Evolutionary conservation across 192 early-diverging fungal genomes (phyloP).

Genomic region (Entomortierella lignicola): DNA sequence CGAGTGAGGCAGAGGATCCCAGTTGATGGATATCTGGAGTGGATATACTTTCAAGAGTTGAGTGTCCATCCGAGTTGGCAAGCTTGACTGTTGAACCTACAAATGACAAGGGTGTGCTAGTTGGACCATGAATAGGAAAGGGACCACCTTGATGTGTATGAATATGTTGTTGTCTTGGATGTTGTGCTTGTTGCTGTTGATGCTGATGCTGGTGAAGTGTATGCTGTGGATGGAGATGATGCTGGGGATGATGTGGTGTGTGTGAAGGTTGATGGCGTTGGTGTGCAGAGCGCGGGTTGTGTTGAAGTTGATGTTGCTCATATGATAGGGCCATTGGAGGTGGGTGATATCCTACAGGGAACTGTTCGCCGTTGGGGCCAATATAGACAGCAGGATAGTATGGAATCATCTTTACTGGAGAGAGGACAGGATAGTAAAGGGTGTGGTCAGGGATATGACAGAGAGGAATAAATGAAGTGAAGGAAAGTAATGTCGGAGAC

Average conservation of each 20-base stretch:
- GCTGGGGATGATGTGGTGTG: constrained; percentile 20
- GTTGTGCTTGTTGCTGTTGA: constrained; percentile 10
- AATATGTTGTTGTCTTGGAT: constrained; percentile 1
- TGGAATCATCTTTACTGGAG: constrained; percentile 26
- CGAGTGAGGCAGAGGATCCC: constrained; percentile 24
- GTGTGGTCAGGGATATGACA: neutral
- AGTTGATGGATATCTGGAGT: constrained; percentile 42
- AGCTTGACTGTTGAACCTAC: constrained; percentile 10
- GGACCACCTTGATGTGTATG: constrained; percentile 8
- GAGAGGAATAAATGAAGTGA: too few relatives aligned
- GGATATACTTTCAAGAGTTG: constrained; percentile 12
- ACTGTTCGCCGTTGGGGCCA: constrained; percentile 44
- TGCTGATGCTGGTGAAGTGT: constrained; percentile 4
- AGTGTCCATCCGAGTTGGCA: constrained; percentile 8
- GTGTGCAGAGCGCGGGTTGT: neutral
- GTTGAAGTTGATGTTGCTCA: constrained; percentile 32
- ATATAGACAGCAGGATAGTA: constrained; percentile 43
- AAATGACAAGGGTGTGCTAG: constrained; percentile 28
- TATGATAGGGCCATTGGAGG: constrained; percentile 20
- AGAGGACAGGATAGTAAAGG: neutral
- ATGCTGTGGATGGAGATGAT: constrained; percentile 13
- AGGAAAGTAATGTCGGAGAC: too few relatives aligned
- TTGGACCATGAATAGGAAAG: constrained; percentile 32
- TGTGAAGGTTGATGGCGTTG: constrained; percentile 6
- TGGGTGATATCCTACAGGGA: constrained; percentile 36